phyloP scores from a whole-genome alignment of 371 early-diverging fungal species.

The Mucor sp. region DNA sequence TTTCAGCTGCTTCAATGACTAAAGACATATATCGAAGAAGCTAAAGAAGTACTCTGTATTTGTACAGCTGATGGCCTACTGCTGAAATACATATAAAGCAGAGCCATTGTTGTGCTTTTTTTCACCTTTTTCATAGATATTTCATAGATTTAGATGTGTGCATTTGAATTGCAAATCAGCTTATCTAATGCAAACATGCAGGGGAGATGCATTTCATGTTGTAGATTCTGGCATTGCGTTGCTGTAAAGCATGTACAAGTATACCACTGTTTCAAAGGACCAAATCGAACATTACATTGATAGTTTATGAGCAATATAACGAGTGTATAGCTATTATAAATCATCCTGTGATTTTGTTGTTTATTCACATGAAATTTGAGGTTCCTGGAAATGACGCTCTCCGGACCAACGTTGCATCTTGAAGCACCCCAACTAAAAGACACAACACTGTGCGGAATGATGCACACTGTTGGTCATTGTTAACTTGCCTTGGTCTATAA shows the following conservation, averaged over 20 bases:
- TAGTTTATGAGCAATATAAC: neutral
- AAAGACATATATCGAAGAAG: constrained; percentile 1
- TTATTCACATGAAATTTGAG: neutral
- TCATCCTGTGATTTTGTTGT: neutral
- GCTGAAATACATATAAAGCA: neutral
- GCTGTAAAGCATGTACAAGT: neutral
- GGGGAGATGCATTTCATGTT: neutral
- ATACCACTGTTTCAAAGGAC: neutral
- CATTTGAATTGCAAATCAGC: neutral
- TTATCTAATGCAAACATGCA: neutral
- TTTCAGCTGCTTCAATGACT: constrained; percentile 5
- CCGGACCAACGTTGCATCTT: neutral
- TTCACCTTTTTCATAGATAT: neutral
- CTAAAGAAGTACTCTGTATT: neutral
- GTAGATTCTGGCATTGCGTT: neutral
- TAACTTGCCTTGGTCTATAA: neutral
- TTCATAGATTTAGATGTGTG: neutral
- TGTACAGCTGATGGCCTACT: neutral
- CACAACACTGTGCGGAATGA: neutral
- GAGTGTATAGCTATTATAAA: neutral
- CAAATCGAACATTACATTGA: neutral
- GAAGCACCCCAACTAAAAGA: neutral
- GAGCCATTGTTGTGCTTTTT: neutral
- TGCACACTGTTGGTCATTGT: neutral
- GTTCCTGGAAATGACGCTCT: neutral